Evolutionary conservation across 108 stramenopile genomes (phyloP), one percentile per base, ranked within the genome.

Genomic region (Cyclotella baltica): DNA sequence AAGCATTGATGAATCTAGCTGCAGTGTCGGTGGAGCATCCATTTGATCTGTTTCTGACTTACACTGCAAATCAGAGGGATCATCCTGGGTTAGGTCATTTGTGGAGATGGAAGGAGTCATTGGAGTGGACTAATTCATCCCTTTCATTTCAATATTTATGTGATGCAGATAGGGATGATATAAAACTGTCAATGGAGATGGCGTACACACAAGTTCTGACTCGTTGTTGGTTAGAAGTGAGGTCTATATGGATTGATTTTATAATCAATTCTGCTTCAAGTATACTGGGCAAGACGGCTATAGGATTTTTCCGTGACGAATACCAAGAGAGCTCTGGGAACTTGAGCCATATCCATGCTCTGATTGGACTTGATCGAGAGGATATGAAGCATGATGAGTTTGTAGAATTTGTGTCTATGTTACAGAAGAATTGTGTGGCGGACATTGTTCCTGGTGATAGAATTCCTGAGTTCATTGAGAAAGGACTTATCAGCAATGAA

Each of bases 311-410:
- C 9, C 50, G 73, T 29, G 62, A 74, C 29, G 73, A 74, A 48
- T 74, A 64, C 34, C 73, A 74, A 36, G 62, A 52, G 18, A 28
- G 25, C n/a, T 36, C 62, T 11, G 73, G 62, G 22, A 74, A 74
- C 20, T 37, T 74, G 62, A 36, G 29, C 53, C 73, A 74, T 40
- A 74, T 74, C 23, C 73, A 74, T 47, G 73, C 58, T 5, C 31
- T 74, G 22, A 25, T 74, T 28, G 50, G 30, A 18, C 34, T 74
- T 3, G n/a, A 30, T 6, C 43, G 47, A 57, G 29, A 52, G 16
- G 51, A 33, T 3, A 53, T 74, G 62, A 29, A 35, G 13, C 33
- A 64, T 37, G 51, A 74, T 16, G 73, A 64, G 29, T 62, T 73
- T 34, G 23, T 22, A 16, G 48, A 46, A 29, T 48, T 50, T 46